Percentiles rank a stretch among this genome's conserved stretches.
phyloP scores from a whole-genome alignment of 306 rosid species.

The Cucurbita argyrosperma region DNA sequence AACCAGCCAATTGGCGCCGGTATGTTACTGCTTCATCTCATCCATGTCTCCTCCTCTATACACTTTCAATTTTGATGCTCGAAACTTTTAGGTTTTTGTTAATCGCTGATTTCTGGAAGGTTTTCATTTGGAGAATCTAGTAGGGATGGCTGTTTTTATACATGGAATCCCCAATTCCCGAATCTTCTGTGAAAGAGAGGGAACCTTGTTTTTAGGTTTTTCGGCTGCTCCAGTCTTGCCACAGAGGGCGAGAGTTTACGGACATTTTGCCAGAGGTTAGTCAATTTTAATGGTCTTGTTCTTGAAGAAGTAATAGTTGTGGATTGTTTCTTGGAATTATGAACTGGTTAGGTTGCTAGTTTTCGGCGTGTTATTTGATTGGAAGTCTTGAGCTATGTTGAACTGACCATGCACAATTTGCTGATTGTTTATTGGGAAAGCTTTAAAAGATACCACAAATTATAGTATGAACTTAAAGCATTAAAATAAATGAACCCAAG shows the following conservation, averaged over 20 bases:
- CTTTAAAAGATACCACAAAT: not conserved
- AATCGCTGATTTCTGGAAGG: not conserved
- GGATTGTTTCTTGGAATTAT: not conserved
- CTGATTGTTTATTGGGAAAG: not conserved
- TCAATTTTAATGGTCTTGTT: constrained; percentile 1
- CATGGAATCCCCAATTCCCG: constrained; percentile 25
- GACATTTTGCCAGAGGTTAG: constrained; percentile 36
- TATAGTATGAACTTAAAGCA: not conserved
- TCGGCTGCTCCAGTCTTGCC: constrained; percentile 35
- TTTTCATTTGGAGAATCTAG: not conserved
- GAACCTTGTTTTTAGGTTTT: constrained; percentile 17
- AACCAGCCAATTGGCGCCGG: not conserved
- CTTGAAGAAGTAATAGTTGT: not conserved
- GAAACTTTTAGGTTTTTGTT: not conserved
- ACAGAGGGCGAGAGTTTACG: constrained; percentile 14
- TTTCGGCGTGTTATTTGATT: not conserved
- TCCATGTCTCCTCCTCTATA: not conserved
- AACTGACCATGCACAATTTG: not conserved
- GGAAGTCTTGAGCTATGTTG: not conserved
- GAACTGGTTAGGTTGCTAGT: not conserved
- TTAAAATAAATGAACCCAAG: not conserved
- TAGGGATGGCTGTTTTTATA: constrained; percentile 34
- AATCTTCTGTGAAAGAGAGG: constrained; percentile 19
- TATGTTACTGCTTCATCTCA: not conserved
- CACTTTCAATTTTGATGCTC: not conserved